Evolutionary conservation across 495 filamentous ascomycete genomes (phyloP).

Genomic region (Stereocaulon alpinum): DNA sequence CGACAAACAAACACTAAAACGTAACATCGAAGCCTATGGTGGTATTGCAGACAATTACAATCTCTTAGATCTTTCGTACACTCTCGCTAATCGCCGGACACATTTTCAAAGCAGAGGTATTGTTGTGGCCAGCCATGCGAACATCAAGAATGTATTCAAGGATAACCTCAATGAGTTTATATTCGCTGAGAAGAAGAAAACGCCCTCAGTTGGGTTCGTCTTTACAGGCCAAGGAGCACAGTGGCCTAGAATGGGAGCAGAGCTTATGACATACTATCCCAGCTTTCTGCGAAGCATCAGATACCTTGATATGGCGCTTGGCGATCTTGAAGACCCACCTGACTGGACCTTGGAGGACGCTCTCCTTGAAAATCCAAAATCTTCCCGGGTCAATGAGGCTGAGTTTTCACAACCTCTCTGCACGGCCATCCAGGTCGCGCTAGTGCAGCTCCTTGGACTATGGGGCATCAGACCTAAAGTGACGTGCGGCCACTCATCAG

Average conservation of each 20-base stretch:
- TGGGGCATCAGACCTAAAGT: conserved; percentile 19
- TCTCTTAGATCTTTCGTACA: conserved; percentile 13
- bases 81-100: conserved; percentile 14
- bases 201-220: conserved; percentile 7
- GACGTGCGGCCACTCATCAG: conserved; percentile 23
- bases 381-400: conserved; percentile 16
- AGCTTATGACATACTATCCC: neutral
- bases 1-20: conserved; percentile 22
- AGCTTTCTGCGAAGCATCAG: neutral
- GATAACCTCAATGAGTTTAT: neutral
- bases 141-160: neutral
- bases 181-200: too few relatives aligned
- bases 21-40: conserved; percentile 24
- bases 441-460: conserved; percentile 10
- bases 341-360: conserved; percentile 3
- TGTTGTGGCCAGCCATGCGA: neutral
- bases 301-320: neutral
- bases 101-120: conserved; percentile 18
- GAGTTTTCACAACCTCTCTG: conserved; percentile 15
- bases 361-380: neutral
- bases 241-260: conserved; percentile 21
- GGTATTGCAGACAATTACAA: conserved; percentile 19
- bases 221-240: conserved; percentile 27
- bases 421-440: conserved; percentile 17
- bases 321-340: neutral